A percentile compares a stretch with the other conserved stretches of the same genome.
phyloP scores from a whole-genome alignment of 495 filamentous ascomycete genomes.

The Trichodelitschia bisporula region DNA sequence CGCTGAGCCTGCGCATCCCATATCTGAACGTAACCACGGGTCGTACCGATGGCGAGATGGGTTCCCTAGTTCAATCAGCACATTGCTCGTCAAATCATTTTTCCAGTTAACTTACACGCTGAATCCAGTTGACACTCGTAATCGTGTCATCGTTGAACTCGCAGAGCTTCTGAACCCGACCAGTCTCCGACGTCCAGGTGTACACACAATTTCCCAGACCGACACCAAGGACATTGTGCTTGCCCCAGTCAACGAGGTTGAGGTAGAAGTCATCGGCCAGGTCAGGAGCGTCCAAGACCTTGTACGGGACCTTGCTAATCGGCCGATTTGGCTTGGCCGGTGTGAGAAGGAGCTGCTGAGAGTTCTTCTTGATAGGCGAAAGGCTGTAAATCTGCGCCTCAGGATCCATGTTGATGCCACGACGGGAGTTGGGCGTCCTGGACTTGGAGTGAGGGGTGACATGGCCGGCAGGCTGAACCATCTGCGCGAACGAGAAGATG shows the following conservation, averaged over 20 bases:
- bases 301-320: conserved; percentile 89
- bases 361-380: conserved; percentile 72
- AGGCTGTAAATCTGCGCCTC: conserved; percentile 81
- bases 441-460: conserved; percentile 32
- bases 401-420: conserved; percentile 64
- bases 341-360: conserved; percentile 73
- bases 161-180: conserved; percentile 75
- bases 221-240: conserved; percentile 74
- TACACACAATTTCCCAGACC: conserved; percentile 87
- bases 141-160: conserved; percentile 83
- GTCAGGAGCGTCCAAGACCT: conserved; percentile 90
- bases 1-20: conserved; percentile 82
- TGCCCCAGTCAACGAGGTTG: conserved; percentile 97
- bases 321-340: conserved; percentile 69
- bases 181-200: conserved; percentile 86
- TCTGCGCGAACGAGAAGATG: conserved; percentile 81
- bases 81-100: too few species aligned
- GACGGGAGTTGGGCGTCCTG: conserved; percentile 66
- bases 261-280: conserved; percentile 93
- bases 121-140: conserved; percentile 94
- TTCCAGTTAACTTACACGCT: conserved; percentile 31
- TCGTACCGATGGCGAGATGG: conserved; percentile 82
- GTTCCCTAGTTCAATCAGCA: conserved; percentile 34
- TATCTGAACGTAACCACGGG: conserved; percentile 83
- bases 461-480: conserved; percentile 56